Percentiles rank a stretch among this genome's conserved stretches.
Conservation (phyloP, 768 basidiomycete genomes). For the Termitomyces sp. region DNA sequence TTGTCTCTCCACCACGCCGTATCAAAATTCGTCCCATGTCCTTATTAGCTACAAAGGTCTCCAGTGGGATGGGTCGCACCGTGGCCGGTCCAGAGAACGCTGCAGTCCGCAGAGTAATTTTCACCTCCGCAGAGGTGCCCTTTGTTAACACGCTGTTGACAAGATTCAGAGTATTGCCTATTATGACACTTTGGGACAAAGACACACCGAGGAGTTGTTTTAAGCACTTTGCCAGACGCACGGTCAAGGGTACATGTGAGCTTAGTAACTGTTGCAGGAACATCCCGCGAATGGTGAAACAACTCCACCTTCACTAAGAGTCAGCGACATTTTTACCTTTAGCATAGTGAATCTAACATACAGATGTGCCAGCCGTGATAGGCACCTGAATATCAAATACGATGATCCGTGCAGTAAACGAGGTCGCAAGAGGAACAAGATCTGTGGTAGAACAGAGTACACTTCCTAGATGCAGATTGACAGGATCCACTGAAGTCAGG, state of each 20-base stretch:
- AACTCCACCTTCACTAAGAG: slow-evolving; percentile 67
- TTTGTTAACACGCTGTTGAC: slow-evolving; percentile 76
- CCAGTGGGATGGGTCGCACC: slow-evolving; percentile 72
- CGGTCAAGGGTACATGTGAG: slow-evolving; percentile 80
- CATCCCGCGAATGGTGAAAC: slow-evolving; percentile 91
- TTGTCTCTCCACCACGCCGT: slow-evolving; percentile 87
- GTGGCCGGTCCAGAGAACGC: slow-evolving; percentile 43
- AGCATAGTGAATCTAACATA: slow-evolving; percentile 27
- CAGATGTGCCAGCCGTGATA: slow-evolving; percentile 83
- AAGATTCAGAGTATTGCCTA: not conserved
- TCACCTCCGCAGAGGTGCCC: slow-evolving; percentile 79
- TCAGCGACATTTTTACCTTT: not conserved
- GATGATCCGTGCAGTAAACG: slow-evolving; percentile 85
- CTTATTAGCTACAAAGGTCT: slow-evolving; percentile 84
- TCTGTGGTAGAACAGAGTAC: slow-evolving; percentile 78
- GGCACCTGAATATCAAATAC: slow-evolving; percentile 92
- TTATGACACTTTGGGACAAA: not conserved
- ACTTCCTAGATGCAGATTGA: slow-evolving; percentile 82
- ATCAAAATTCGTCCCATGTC: slow-evolving; percentile 94
- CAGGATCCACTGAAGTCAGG: slow-evolving; percentile 78
- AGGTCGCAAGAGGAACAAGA: slow-evolving; percentile 70
- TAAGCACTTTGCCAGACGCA: slow-evolving; percentile 66
- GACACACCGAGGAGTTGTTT: slow-evolving; percentile 75
- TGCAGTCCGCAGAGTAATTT: slow-evolving; percentile 67
- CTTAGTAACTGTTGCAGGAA: slow-evolving; percentile 84